These are phyloP conservation scores for Zygoascus sp. DNA, from an alignment of 1,139 yeast genomes.

Conservation along the genomic window DNA sequence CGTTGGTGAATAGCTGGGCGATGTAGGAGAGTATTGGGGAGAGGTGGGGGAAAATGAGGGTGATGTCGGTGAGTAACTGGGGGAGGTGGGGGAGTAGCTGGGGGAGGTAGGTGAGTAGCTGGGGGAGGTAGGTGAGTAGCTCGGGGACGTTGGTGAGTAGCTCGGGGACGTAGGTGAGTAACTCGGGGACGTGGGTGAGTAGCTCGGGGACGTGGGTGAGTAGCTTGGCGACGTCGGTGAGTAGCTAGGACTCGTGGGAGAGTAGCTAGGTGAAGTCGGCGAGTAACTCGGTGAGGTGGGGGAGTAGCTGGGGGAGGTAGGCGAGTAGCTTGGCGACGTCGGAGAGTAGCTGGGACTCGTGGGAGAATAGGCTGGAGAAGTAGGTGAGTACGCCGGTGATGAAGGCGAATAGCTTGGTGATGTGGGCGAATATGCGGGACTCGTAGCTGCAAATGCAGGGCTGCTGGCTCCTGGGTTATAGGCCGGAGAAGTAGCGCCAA, in stretches of 20 bases:
- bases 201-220: slow-evolving; percentile 60
- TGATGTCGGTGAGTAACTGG: slow-evolving; percentile 41
- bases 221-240: slow-evolving; percentile 70
- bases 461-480: slow-evolving; percentile 61
- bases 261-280: slow-evolving; percentile 59
- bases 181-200: slow-evolving; percentile 68
- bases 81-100: slow-evolving; percentile 53
- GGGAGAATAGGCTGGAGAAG: slow-evolving; percentile 61
- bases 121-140: slow-evolving; percentile 63
- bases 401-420: slow-evolving; percentile 74
- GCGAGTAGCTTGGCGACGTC: slow-evolving; percentile 54
- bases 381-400: slow-evolving; percentile 54
- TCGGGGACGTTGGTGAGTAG: slow-evolving; percentile 69
- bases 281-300: slow-evolving; percentile 70
- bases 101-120: slow-evolving; percentile 60
- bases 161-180: slow-evolving; percentile 73
- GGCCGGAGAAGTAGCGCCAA: slow-evolving; percentile 67
- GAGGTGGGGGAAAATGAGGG: slow-evolving; percentile 21
- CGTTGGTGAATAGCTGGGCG: slow-evolving; percentile 68
- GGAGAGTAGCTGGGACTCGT: slow-evolving; percentile 75
- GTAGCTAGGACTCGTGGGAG: slow-evolving; percentile 65
- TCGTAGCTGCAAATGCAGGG: slow-evolving; percentile 63
- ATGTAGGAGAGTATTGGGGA: slow-evolving; percentile 52
- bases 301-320: slow-evolving; percentile 64
- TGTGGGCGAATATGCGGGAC: slow-evolving; percentile 68